Evolutionary conservation across 345 rosid genomes (phyloP), one percentile per base, ranked within the genome.

Genomic region (Populus davidiana): DNA sequence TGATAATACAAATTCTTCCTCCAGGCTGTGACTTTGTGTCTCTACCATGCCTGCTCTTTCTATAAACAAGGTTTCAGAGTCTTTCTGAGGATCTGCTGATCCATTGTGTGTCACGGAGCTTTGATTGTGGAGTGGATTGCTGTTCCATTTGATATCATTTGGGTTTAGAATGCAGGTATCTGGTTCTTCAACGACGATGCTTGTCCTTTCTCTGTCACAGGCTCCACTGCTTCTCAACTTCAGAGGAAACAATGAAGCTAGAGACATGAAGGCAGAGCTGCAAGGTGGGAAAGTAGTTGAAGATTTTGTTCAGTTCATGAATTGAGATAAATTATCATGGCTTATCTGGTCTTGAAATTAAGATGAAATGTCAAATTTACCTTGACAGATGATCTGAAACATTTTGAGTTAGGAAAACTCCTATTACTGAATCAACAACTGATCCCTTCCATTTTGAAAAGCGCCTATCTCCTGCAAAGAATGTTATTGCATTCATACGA

Each of bases 361-460:
- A 75, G 52, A 56, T 47, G 25, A 75, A 71, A 81, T 59, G 61
- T 14, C 33, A 52, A 33, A 63, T 66, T 81, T 87, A 95, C 99
- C 99, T 95, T 78, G 99, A 95, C 54, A 95, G 98, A 77, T 93
- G 98, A 82, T 95, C 99, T 39, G 99, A 86, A 73, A 95, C 99
- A 79, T 95, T 95, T 71, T 95, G 99, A 44, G 99, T 95, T 35
- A 95, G 91, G 86, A 93, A 95, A 50, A 95, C 99, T 79, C 99
- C 99, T 66, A 95, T 86, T 52, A 95, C 98, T 0, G 99, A 95
- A 84, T 95, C 99, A 77, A 95, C 98, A 79, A 95, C 97, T 4
- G 99, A 95, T 73, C 99, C 99, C 82, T 95, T 95, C 99, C 99
- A 95, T 81, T 85, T 87, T n/a, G 98, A 92, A 90, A 95, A 95